Percentiles rank a stretch among this genome's conserved stretches.
Conservation (phyloP, 2,329 filamentous ascomycete species). For the Trichoderma simmonsii region DNA sequence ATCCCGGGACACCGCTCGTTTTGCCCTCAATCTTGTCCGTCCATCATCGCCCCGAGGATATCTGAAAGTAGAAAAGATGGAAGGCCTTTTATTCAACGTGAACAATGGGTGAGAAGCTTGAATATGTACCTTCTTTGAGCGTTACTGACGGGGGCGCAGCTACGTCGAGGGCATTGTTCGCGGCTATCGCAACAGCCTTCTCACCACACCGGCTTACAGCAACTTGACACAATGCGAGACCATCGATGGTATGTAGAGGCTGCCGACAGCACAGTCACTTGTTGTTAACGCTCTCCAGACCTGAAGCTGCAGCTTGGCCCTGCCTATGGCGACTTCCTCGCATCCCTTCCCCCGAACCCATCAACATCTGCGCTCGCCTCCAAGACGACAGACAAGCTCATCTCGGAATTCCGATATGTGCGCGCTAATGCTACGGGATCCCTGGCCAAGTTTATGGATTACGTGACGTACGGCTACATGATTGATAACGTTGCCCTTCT, state of each 20-base stretch:
- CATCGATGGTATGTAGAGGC: slow-evolving; percentile 70
- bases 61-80: slow-evolving; percentile 53
- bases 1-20: not conserved
- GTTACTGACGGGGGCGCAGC: slow-evolving; percentile 45
- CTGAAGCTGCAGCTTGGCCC: slow-evolving; percentile 96
- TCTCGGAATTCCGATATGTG: slow-evolving; percentile 94
- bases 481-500: slow-evolving; percentile 98
- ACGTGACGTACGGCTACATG: slow-evolving; percentile 99
- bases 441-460: slow-evolving; percentile 93
- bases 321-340: slow-evolving; percentile 95
- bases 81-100: slow-evolving; percentile 91
- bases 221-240: slow-evolving; percentile 98
- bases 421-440: slow-evolving; percentile 91
- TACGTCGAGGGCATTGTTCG: slow-evolving; percentile 97
- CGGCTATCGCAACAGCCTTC: slow-evolving; percentile 90
- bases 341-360: slow-evolving; percentile 88
- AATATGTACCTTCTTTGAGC: not conserved
- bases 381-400: slow-evolving; percentile 96
- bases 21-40: not conserved
- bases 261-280: not conserved
- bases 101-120: slow-evolving; percentile 72
- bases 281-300: slow-evolving; percentile 53
- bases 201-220: slow-evolving; percentile 86
- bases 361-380: slow-evolving; percentile 92
- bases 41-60: not conserved